phyloP scores from a whole-genome alignment of 129 eudicot genomes.

The Deinandra increscens region DNA sequence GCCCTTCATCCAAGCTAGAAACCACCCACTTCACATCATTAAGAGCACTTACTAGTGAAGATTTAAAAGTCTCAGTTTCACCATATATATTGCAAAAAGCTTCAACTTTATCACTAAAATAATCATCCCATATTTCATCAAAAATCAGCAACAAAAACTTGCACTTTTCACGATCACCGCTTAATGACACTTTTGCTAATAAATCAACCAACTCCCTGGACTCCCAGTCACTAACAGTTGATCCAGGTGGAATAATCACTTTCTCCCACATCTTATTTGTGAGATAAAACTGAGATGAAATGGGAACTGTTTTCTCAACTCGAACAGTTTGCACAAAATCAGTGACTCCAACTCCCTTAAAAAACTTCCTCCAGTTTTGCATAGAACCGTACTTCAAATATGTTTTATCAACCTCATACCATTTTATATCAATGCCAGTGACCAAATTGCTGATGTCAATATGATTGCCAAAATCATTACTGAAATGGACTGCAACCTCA shows the following conservation, averaged over 20 bases:
- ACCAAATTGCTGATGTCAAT: constrained; percentile 50
- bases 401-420: constrained; percentile 60
- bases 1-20: constrained; percentile 51
- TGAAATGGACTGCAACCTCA: constrained; percentile 71
- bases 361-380: constrained; percentile 66
- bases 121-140: constrained; percentile 74
- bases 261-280: constrained; percentile 34
- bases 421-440: constrained; percentile 49
- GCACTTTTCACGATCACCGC: constrained; percentile 46
- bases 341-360: constrained; percentile 60
- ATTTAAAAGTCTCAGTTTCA: constrained; percentile 39
- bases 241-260: constrained; percentile 38
- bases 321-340: constrained; percentile 69
- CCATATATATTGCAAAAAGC: constrained; percentile 43
- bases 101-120: constrained; percentile 53
- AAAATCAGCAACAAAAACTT: constrained; percentile 59
- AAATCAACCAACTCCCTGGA: constrained; percentile 59
- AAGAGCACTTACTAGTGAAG: constrained; percentile 48
- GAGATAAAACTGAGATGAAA: constrained; percentile 30
- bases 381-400: constrained; percentile 53
- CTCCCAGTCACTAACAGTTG: constrained; percentile 66
- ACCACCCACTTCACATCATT: constrained; percentile 61
- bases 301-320: constrained; percentile 47
- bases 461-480: constrained; percentile 55
- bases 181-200: constrained; percentile 41